Evolutionary conservation across 768 basidiomycete genomes (phyloP).

Genomic region (Tricholoma hemisulphureum): DNA sequence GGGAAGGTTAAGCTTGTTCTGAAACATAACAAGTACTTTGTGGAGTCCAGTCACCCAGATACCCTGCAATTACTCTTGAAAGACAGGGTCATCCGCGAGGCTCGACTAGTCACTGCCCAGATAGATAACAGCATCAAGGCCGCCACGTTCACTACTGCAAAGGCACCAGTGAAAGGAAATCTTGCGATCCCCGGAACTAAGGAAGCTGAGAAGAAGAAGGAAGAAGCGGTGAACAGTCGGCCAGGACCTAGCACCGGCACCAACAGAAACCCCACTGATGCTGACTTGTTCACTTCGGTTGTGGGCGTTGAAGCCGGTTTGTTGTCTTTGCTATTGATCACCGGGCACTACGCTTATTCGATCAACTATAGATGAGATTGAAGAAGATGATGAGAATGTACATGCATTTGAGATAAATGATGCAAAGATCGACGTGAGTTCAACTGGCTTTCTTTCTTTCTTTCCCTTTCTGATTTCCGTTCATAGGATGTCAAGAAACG

Average conservation of each 20-base stretch:
- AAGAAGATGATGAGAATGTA: constrained; percentile 96
- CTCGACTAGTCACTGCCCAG: constrained; percentile 69
- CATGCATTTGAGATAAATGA: constrained; percentile 97
- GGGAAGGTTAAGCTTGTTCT: constrained; percentile 98
- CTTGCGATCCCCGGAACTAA: constrained; percentile 87
- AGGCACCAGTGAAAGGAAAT: constrained; percentile 80
- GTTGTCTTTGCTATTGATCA: constrained; percentile 19
- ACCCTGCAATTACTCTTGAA: constrained; percentile 85
- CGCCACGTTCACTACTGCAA: constrained; percentile 73
- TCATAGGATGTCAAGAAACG: constrained; percentile 89
- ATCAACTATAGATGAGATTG: constrained; percentile 74
- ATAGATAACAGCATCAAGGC: constrained; percentile 76
- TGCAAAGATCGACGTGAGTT: constrained; percentile 82
- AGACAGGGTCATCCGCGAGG: constrained; percentile 81
- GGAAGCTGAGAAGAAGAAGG: constrained; percentile 68
- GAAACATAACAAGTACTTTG: constrained; percentile 96
- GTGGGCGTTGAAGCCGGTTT: constrained; percentile 88
- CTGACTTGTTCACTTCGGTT: constrained; percentile 91
- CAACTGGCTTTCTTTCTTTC: constrained; percentile 1
- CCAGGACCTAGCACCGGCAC: constrained; percentile 13
- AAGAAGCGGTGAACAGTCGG: constrained; percentile 34
- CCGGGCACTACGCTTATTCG: not conserved
- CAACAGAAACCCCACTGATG: constrained; percentile 44
- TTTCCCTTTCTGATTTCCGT: constrained; percentile 5
- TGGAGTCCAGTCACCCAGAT: constrained; percentile 94